Base-by-base conservation (phyloP, 306 rosid genomes). In the Macrotyloma uniflorum region DNA sequence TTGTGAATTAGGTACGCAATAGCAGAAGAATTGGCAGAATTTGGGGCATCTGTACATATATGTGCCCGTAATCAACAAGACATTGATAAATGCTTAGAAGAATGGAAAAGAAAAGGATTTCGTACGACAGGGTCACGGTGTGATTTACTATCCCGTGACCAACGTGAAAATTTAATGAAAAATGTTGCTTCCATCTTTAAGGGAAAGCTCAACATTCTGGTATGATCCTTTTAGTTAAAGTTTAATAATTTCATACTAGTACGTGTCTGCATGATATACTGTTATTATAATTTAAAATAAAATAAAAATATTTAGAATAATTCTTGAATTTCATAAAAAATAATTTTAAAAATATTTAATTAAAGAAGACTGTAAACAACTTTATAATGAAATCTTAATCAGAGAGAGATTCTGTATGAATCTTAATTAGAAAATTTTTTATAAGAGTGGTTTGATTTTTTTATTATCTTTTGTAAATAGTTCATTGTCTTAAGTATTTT, bases 11-110 rank as follows among this genome's bases (percentile, higher is more conserved):
- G 88, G 63, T 40, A 77, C 8, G 85, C 80, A 20, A 78, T 83
- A 12, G 86, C 45, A 0, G 82, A 80, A 58, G 87, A 84, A 12
- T 11, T 83, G 8, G 81, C 84, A 20, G 77, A 76, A 53, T 40
- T 83, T 26, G 87, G 87, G n/a, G 87, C 81, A 18, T 10, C 58
- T 2, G 70, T 79, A 18, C 87, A 83, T 75, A 23, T 76, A 40
- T 83, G 81, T 57, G 2, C 78, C 12, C 81, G 81, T 16, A 83
- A 28, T 2, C 74, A 83, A 38, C 50, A 22, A 8, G 75, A 83
- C 1, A 46, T 83, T 5, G 15, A 79, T 10, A 36, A 68, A 7
- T 79, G 87, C 35, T 12, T 83, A 47, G 18, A 69, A 42, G 70
- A 83, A 28, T 83, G 87, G 87, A 26, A 42, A 14, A 51, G 12